Evolutionary conservation across 1,284 basidiomycete genomes (phyloP).

Genomic region (Ganoderma boninense): DNA sequence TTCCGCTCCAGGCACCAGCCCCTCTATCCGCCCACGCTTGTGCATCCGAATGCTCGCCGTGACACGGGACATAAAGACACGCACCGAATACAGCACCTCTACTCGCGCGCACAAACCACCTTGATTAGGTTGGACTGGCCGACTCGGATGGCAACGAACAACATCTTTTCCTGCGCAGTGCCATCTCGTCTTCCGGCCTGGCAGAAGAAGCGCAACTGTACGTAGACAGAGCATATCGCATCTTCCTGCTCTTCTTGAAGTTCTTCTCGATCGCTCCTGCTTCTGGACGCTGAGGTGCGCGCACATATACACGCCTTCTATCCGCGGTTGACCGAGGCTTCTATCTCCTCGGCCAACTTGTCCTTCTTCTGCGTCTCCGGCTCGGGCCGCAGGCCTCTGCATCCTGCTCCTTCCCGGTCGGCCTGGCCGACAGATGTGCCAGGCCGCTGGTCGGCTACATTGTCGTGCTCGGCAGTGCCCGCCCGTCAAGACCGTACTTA

Average conservation of each 20-base stretch:
- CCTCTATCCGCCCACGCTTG: background rate
- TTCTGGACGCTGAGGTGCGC: background rate
- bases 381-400: background rate
- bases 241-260: background rate
- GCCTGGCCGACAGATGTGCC: background rate
- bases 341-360: background rate
- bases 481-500: too few species aligned
- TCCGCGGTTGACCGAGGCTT: background rate
- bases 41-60: background rate
- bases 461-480: background rate
- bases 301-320: background rate
- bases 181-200: background rate
- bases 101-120: background rate
- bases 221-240: background rate
- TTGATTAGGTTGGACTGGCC: background rate
- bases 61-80: background rate
- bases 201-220: background rate
- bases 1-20: constrained; percentile 1
- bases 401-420: background rate
- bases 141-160: background rate
- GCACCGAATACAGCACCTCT: background rate
- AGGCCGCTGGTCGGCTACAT: background rate
- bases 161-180: background rate
- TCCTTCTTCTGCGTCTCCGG: background rate
- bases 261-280: background rate